Evolutionary conservation across 805 yeast species (phyloP), one percentile per base, ranked within the genome.

Genomic region (Saturnispora silvae): DNA sequence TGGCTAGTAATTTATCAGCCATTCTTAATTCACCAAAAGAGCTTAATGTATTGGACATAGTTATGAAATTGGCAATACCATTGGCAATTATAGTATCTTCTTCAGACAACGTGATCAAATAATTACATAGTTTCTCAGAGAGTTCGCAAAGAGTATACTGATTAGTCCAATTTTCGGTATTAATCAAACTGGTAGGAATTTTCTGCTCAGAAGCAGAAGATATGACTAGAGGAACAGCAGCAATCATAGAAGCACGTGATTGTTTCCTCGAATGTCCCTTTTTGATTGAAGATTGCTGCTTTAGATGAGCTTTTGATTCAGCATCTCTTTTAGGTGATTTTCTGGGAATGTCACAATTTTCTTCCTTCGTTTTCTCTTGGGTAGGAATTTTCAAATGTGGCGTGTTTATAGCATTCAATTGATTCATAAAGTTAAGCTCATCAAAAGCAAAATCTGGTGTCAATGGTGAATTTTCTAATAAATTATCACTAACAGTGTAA

Each of bases 241-340:
- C 52, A 2, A 51, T 46, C 2, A 55, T 48, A 1, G 63, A 59
- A 4, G 63, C 63, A 17, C 63, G 46, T 3, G 62, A 56, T 7
- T 55, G 51, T 38, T 48, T 57, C 36, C 51, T 50, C 5, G 37
- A 34, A 37, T 54, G 60, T 22, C 29, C 29, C 7, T 13, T 10
- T 25, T 25, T 7, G 7, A 23, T 9, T 18, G 15, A 20, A 5
- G 3, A 14, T 27, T 26, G 13, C 10, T 20, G 10, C 7, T 22
- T 22, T 8, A 8, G 10, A 22, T 22, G 10, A 22, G 10, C 24
- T 22, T 22, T 22, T 22, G 24, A 22, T 8, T 7, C 24, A 22
- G n/a, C 20, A 9, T 15, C 16, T 9, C 37, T 32, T 28, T 28
- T 35, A 18, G 35, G 35, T 3, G 41, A 30, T 31, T 30, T 37